phyloP scores from a whole-genome alignment of 352 stramenopile species.

The Phytophthora foliorum region DNA sequence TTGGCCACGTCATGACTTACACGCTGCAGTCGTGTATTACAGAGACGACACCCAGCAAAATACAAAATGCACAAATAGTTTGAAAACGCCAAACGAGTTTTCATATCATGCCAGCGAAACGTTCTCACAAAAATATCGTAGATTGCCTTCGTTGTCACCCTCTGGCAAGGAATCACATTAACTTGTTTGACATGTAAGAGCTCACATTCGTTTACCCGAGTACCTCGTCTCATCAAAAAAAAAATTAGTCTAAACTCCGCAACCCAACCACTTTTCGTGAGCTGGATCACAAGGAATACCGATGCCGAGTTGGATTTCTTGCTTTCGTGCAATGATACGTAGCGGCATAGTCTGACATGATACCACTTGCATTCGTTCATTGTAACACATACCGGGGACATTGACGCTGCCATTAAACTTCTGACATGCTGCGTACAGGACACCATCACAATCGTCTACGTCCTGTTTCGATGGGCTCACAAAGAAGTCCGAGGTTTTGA shows the following conservation, averaged over 20 bases:
- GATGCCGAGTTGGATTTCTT: not conserved
- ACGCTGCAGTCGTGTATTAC: not conserved
- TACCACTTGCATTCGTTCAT: not conserved
- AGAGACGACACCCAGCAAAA: too few species aligned
- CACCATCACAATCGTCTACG: constrained; percentile 20
- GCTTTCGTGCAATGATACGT: not conserved
- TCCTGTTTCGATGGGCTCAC: not conserved
- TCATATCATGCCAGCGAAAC: not conserved
- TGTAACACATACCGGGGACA: not conserved
- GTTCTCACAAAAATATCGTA: too few species aligned
- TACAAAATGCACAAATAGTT: not conserved
- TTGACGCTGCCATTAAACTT: not conserved
- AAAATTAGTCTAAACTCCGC: not conserved
- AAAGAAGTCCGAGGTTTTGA: not conserved
- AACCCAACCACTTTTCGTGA: not conserved
- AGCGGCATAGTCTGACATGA: not conserved
- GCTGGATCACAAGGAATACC: not conserved
- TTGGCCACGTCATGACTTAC: not conserved
- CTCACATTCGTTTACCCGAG: too few species aligned
- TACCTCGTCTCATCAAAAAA: too few species aligned
- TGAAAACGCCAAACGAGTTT: not conserved
- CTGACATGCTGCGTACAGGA: not conserved
- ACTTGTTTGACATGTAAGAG: too few species aligned
- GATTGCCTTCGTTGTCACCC: too few species aligned
- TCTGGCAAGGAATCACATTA: too few species aligned